These are phyloP conservation scores for Pyrenophora seminiperda DNA, from an alignment of 2,329 filamentous ascomycete species.

Conservation along the genomic window DNA sequence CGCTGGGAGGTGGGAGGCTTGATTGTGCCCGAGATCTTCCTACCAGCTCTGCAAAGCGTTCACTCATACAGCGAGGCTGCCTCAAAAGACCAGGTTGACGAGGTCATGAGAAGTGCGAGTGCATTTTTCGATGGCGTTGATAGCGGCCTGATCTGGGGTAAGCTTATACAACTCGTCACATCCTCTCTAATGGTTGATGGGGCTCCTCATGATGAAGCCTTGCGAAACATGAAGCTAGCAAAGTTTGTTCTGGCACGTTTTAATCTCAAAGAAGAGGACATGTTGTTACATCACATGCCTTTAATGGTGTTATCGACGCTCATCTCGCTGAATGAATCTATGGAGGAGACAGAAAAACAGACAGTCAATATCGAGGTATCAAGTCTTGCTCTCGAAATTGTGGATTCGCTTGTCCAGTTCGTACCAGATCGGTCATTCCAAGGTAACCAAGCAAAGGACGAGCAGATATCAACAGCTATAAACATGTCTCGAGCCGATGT, in stretches of 20 bases:
- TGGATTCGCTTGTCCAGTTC: slow-evolving; percentile 45
- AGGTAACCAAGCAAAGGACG: slow-evolving; percentile 11
- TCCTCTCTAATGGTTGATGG: slow-evolving; percentile 57
- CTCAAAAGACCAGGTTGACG: slow-evolving; percentile 73
- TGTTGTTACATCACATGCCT: slow-evolving; percentile 85
- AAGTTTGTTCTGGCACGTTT: slow-evolving; percentile 85
- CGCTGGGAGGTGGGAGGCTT: slow-evolving; percentile 94
- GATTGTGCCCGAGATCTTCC: slow-evolving; percentile 85
- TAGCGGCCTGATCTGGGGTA: slow-evolving; percentile 88
- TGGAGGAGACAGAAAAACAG: slow-evolving; percentile 25
- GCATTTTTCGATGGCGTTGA: slow-evolving; percentile 98
- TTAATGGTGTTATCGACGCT: slow-evolving; percentile 71
- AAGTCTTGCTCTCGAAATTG: slow-evolving; percentile 43
- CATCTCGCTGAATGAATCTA: slow-evolving; percentile 49
- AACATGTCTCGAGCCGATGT: slow-evolving; percentile 15
- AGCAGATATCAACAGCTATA: slow-evolving; percentile 9
- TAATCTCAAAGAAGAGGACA: slow-evolving; percentile 94
- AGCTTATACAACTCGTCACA: slow-evolving; percentile 71
- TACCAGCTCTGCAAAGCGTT: slow-evolving; percentile 82
- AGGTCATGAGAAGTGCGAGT: slow-evolving; percentile 90
- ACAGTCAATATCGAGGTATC: slow-evolving; percentile 24
- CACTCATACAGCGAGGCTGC: slow-evolving; percentile 72
- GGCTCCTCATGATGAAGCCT: slow-evolving; percentile 52
- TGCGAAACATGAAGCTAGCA: slow-evolving; percentile 72
- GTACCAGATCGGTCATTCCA: slow-evolving; percentile 45